Conservation (phyloP, 1,284 basidiomycete species). For the Ceratobasidium sp. region DNA sequence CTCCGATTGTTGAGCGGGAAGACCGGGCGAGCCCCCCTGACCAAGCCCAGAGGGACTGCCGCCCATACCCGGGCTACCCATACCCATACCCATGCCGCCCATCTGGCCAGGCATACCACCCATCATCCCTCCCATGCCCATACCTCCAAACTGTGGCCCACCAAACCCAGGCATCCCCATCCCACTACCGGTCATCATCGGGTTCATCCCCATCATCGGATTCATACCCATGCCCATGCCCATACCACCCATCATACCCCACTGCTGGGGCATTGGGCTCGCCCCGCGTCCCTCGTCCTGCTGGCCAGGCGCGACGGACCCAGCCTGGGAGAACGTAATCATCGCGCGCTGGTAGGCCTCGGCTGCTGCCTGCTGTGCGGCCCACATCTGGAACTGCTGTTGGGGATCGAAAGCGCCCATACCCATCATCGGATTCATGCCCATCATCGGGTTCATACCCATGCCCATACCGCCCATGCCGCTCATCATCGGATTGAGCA, state of each 20-base stretch:
- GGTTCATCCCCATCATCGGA: slow-evolving; percentile 48
- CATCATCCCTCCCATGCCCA: slow-evolving; percentile 21
- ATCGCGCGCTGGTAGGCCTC: slow-evolving; percentile 85
- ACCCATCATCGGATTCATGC: slow-evolving; percentile 52
- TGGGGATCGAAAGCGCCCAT: slow-evolving; percentile 67
- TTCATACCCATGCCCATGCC: slow-evolving; percentile 52
- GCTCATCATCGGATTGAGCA: slow-evolving; percentile 51
- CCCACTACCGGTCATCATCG: slow-evolving; percentile 44
- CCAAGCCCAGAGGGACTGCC: slow-evolving; percentile 34
- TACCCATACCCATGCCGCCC: slow-evolving; percentile 41
- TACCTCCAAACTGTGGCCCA: slow-evolving; percentile 42
- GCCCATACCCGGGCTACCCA: slow-evolving; percentile 30
- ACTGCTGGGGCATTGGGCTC: slow-evolving; percentile 47
- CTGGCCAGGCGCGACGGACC: slow-evolving; percentile 63
- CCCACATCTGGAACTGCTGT: slow-evolving; percentile 86
- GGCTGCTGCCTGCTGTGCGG: slow-evolving; percentile 86
- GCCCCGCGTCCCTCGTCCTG: slow-evolving; percentile 62
- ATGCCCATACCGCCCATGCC: slow-evolving; percentile 49
- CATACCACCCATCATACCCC: slow-evolving; percentile 45
- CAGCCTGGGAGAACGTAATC: slow-evolving; percentile 84
- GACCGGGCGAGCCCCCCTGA: slow-evolving; percentile 22
- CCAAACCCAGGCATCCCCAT: slow-evolving; percentile 26
- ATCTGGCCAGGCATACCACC: slow-evolving; percentile 45
- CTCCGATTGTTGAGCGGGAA: slow-evolving; percentile 5
- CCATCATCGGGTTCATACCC: slow-evolving; percentile 51